These are phyloP conservation scores for Phylloporus sp. DNA, from an alignment of 768 basidiomycete genomes.

Conservation along the genomic window DNA sequence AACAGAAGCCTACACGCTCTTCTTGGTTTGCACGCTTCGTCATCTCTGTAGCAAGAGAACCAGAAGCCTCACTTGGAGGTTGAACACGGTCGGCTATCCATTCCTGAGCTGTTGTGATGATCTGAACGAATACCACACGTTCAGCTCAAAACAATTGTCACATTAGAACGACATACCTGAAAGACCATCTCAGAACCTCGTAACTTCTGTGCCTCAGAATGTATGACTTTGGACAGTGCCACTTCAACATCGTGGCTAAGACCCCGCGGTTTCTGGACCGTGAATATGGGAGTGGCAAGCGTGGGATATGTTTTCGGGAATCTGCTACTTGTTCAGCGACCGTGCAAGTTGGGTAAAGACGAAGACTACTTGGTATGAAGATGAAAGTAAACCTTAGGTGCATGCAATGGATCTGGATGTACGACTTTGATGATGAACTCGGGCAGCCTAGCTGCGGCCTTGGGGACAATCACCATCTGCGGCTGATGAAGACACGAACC, in stretches of 20 bases:
- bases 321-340: conserved; percentile 33
- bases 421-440: conserved; percentile 74
- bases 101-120: conserved; percentile 64
- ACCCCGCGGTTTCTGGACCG: conserved; percentile 64
- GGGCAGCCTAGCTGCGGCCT: conserved; percentile 67
- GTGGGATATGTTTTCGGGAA: conserved; percentile 82
- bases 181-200: conserved; percentile 78
- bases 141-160: neutral
- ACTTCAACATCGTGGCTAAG: conserved; percentile 53
- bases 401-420: conserved; percentile 57
- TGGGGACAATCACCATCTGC: conserved; percentile 3
- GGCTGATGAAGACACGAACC: conserved; percentile 6
- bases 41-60: conserved; percentile 80
- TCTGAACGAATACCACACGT: conserved; percentile 36
- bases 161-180: conserved; percentile 43
- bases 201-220: conserved; percentile 59
- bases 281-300: conserved; percentile 63
- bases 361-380: conserved; percentile 60
- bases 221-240: conserved; percentile 56
- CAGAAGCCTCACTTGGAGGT: conserved; percentile 55
- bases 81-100: conserved; percentile 60
- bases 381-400: conserved; percentile 57
- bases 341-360: conserved; percentile 14
- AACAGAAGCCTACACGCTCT: conserved; percentile 47
- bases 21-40: conserved; percentile 66